A percentile compares a stretch with the other conserved stretches of the same genome.
Evolutionary conservation across 257 asterid genomes (phyloP).

Genomic region (Ophiorrhiza pumila): DNA sequence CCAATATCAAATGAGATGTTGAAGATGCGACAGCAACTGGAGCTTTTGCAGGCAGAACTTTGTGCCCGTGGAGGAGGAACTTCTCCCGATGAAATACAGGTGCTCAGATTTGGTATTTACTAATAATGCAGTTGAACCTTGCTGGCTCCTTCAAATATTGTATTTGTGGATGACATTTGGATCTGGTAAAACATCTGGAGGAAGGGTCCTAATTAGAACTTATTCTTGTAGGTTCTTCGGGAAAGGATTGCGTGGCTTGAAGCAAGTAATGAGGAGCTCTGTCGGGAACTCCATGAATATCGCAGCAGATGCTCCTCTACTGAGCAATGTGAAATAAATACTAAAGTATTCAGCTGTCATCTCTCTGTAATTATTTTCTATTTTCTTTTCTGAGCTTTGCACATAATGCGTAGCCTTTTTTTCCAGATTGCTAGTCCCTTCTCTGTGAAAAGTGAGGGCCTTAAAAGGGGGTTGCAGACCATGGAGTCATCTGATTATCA

Average conservation of each 20-base stretch:
- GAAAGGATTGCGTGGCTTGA: conserved; percentile 92
- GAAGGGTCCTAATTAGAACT: conserved; percentile 17
- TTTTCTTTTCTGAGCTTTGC: neutral
- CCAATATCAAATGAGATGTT: conserved; percentile 93
- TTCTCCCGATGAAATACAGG: conserved; percentile 90
- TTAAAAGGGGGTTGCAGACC: conserved; percentile 85
- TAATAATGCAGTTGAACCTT: neutral
- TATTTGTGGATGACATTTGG: neutral
- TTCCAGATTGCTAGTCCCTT: conserved; percentile 55
- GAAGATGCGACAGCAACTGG: conserved; percentile 97
- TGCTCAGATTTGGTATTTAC: conserved; percentile 21
- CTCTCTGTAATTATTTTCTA: neutral
- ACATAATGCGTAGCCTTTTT: neutral
- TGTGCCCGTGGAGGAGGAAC: conserved; percentile 93
- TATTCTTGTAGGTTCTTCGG: conserved; percentile 65
- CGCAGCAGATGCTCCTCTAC: conserved; percentile 50
- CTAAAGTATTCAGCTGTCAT: conserved; percentile 44
- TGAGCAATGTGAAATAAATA: conserved; percentile 53
- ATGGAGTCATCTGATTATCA: conserved; percentile 90
- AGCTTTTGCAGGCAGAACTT: conserved; percentile 91
- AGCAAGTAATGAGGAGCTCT: conserved; percentile 81
- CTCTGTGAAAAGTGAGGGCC: conserved; percentile 68
- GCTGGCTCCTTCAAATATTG: conserved; percentile 1
- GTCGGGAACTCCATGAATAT: conserved; percentile 71
- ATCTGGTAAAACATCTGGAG: conserved; percentile 4